A percentile compares a stretch with the other conserved stretches of the same genome.
Evolutionary conservation across 2,329 filamentous ascomycete genomes (phyloP).

Genomic region (Fusarium sp.): DNA sequence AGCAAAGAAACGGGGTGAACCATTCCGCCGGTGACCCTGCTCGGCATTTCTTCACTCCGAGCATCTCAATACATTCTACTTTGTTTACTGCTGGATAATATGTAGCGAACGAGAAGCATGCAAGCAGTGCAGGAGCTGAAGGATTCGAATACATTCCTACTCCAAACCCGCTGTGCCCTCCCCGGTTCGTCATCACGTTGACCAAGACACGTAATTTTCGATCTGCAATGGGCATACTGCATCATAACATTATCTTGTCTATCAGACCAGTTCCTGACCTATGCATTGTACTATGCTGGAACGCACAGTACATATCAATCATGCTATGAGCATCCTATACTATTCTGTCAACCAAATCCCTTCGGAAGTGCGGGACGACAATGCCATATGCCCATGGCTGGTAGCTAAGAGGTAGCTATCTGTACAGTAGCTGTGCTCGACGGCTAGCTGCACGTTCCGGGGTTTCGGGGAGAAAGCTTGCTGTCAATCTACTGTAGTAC

Average conservation of each 20-base stretch:
- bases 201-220: constrained; percentile 21
- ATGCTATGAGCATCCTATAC: constrained; percentile 20
- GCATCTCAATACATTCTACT: background rate
- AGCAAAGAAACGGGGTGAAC: constrained; percentile 28
- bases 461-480: background rate
- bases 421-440: background rate
- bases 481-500: background rate
- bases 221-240: constrained; percentile 18
- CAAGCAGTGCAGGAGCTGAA: constrained; percentile 4
- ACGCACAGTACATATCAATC: constrained; percentile 10
- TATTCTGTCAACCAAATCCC: background rate
- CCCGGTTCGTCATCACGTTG: background rate
- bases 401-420: background rate
- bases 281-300: constrained; percentile 6
- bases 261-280: background rate
- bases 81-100: background rate
- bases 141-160: background rate
- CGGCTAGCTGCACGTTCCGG: constrained; percentile 6
- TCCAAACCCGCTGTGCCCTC: background rate
- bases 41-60: constrained; percentile 26
- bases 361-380: constrained; percentile 13
- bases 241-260: background rate
- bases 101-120: background rate
- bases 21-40: constrained; percentile 24
- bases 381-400: background rate